Base-by-base conservation (phyloP, 352 stramenopile genomes). In the Pythium rishiriense region DNA sequence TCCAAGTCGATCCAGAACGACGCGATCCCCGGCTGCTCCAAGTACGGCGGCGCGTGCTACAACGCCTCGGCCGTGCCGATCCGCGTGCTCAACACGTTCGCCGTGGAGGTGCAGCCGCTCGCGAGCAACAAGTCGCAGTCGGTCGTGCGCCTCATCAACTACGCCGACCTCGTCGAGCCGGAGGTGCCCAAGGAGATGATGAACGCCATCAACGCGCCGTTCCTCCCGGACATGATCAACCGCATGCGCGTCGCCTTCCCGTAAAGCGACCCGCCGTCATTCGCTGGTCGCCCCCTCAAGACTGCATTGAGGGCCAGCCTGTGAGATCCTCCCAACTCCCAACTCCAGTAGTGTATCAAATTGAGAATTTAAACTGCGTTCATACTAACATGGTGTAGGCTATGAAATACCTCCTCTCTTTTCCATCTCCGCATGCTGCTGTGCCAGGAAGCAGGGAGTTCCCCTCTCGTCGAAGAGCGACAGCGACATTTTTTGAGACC, bases 181-280 rank as follows among this genome's bases (percentile, higher is more conserved):
- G 60, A 67, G 42, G 39, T 67, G 15, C 28, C 60, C 2, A 33
- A 55, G n/a, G 50, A 37, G 25, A 31, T 49, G 14, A 51, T 56
- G 60, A 67, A 67, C 60, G 48, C 43, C 9, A 73, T 76, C 62
- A 62, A 52, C 21, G 25, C 57, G 41, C 46, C 35, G 9, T 75
- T 72, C 64, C 59, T 75, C 22, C 39, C 51, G 10, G 53, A 69
- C 26, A 75, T 75, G 68, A 31, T 72, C 50, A 55, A 25, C 4
- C 68, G 68, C 48, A 54, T 67, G 35, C 60, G 46, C 50, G 62
- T 48, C 66, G 66, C 68, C 1, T 69, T 69, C 62, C 62, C 54
- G 12, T 68, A 68, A 50, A 39, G 33, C 33, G 33, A 17, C 7
- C 1, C 17, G 33, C 3, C 10, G 17, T 17, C n/a, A n/a, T n/a